Percentiles rank a stretch among this genome's conserved stretches.
These are phyloP conservation scores for Rhododendron vialii DNA, from an alignment of 148 eudicot genomes.

Conservation along the genomic window DNA sequence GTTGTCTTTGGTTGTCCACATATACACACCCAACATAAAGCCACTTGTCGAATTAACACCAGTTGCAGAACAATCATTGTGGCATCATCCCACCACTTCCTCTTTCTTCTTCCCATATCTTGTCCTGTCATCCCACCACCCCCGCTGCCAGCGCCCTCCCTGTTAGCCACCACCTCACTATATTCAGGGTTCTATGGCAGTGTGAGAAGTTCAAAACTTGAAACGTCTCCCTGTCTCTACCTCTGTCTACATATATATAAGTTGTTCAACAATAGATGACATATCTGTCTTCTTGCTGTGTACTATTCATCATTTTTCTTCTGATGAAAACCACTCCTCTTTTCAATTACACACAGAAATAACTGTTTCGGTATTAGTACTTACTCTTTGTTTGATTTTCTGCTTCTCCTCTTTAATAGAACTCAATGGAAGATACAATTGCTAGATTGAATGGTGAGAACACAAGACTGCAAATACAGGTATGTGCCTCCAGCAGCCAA, in stretches of 20 bases:
- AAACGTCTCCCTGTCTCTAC: not conserved
- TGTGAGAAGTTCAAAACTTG: not conserved
- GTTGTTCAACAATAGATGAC: not conserved
- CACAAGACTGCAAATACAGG: constrained; percentile 59
- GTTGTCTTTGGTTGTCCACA: not conserved
- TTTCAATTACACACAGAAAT: not conserved
- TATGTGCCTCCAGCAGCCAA: constrained; percentile 19
- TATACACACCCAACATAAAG: not conserved
- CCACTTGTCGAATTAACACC: not conserved
- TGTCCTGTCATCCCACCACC: not conserved
- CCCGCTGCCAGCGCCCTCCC: not conserved
- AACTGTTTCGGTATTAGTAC: not conserved
- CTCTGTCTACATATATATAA: not conserved
- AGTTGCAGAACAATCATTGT: not conserved
- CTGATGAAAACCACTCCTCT: not conserved
- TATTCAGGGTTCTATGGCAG: not conserved
- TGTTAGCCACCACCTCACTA: not conserved
- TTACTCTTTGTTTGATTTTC: not conserved
- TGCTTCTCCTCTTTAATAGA: constrained; percentile 34
- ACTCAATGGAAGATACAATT: constrained; percentile 40
- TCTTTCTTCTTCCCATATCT: not conserved
- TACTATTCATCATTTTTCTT: not conserved
- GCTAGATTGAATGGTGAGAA: constrained; percentile 42
- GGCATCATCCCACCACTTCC: not conserved
- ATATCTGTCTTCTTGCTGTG: not conserved